Percentiles rank a stretch among this genome's conserved stretches.
phyloP scores from a whole-genome alignment of 208 protist genomes.

The Acanthamoeba comandoni region DNA sequence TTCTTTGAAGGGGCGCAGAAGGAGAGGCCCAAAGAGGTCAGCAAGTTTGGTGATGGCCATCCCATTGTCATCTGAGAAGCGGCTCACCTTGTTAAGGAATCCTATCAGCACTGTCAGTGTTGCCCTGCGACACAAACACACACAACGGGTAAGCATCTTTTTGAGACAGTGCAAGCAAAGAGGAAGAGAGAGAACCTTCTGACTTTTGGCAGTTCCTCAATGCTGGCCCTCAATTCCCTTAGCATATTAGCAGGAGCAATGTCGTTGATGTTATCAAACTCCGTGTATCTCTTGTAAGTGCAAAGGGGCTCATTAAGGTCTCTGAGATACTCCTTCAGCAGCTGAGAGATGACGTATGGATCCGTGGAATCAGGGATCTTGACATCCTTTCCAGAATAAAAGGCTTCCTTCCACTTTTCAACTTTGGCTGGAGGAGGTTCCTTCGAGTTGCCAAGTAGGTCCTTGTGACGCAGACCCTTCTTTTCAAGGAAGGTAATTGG shows the following conservation, averaged over 20 bases:
- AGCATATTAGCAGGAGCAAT: background rate
- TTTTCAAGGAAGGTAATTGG: conserved; percentile 35
- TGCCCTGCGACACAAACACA: background rate
- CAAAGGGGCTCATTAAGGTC: conserved; percentile 51
- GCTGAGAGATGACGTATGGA: conserved; percentile 32
- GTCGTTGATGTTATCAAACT: conserved; percentile 37
- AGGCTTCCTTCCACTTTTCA: conserved; percentile 51
- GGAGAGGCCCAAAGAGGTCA: conserved; percentile 65
- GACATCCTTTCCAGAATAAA: conserved; percentile 21
- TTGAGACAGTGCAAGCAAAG: background rate
- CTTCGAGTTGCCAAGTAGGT: background rate
- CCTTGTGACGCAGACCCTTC: conserved; percentile 12
- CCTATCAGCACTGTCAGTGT: conserved; percentile 58
- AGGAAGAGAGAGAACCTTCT: conserved; percentile 16
- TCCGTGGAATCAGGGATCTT: conserved; percentile 38
- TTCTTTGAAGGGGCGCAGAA: conserved; percentile 43
- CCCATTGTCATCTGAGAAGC: background rate
- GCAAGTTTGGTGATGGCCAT: conserved; percentile 49
- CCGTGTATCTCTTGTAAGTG: conserved; percentile 61
- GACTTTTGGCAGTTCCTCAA: conserved; percentile 65
- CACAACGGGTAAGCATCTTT: background rate
- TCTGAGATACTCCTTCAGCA: conserved; percentile 66
- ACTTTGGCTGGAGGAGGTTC: conserved; percentile 13
- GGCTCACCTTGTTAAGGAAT: conserved; percentile 53
- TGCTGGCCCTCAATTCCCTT: background rate